phyloP scores from a whole-genome alignment of 441 rosid species.

The Corymbia citriodora region DNA sequence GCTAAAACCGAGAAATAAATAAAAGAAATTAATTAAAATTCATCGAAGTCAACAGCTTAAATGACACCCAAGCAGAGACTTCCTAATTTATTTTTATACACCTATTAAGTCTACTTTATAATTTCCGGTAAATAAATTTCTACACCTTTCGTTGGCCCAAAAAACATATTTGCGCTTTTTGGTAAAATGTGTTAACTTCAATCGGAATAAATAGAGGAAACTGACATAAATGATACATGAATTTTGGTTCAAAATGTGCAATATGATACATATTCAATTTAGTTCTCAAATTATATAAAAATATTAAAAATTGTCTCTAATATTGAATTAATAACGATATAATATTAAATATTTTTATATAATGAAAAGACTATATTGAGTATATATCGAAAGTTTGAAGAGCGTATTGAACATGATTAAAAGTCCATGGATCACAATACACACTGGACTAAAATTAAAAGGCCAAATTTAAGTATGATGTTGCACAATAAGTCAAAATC shows the following conservation, averaged over 20 bases:
- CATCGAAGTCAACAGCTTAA: not conserved
- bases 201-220: not conserved
- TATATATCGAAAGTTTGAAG: accelerated
- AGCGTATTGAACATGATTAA: too few species aligned
- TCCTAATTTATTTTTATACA: not conserved
- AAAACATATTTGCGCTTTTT: not conserved
- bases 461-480: too few species aligned
- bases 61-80: not conserved
- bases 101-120: not conserved
- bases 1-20: not conserved
- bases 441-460: too few species aligned
- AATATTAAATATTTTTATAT: too few species aligned
- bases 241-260: too few species aligned
- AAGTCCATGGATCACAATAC: too few species aligned
- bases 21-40: not conserved
- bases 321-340: too few species aligned
- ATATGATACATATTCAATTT: too few species aligned
- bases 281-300: too few species aligned
- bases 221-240: not conserved
- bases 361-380: too few species aligned
- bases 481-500: too few species aligned
- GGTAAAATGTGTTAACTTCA: not conserved
- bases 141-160: not conserved
- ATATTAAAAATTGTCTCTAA: too few species aligned
- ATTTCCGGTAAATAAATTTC: not conserved